Conservation (phyloP, 2,329 filamentous ascomycete species). For the Trichoderma asperellum region DNA sequence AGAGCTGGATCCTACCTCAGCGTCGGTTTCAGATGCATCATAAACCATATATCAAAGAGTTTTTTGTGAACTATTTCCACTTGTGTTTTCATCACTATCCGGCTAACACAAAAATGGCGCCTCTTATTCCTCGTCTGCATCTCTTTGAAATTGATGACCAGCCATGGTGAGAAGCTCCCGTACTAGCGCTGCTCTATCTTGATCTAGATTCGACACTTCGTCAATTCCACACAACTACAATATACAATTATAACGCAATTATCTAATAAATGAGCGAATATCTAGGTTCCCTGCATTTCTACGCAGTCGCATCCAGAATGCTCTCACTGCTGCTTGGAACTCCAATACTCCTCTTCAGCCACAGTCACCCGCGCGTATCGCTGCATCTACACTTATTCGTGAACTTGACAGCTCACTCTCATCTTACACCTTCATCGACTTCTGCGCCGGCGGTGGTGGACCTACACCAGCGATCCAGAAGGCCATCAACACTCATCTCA, state of each 20-base stretch:
- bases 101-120: conserved; percentile 45
- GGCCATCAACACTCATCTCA: conserved; percentile 56
- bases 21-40: conserved; percentile 8
- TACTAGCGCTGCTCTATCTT: neutral
- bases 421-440: conserved; percentile 70
- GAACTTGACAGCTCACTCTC: conserved; percentile 53
- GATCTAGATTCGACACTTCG: too few species aligned
- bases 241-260: neutral
- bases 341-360: conserved; percentile 62
- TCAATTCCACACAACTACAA: neutral
- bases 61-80: neutral
- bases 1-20: neutral
- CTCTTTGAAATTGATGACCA: conserved; percentile 71
- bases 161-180: conserved; percentile 54
- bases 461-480: conserved; percentile 68
- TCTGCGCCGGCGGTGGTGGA: conserved; percentile 75
- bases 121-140: conserved; percentile 61
- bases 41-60: neutral
- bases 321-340: conserved; percentile 62
- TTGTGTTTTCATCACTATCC: neutral
- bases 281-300: conserved; percentile 62
- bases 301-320: conserved; percentile 66
- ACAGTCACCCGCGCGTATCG: conserved; percentile 61
- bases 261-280: neutral
- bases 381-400: conserved; percentile 59